phyloP scores from a whole-genome alignment of 2,329 filamentous ascomycete species.

The Teratosphaeria destructans region DNA sequence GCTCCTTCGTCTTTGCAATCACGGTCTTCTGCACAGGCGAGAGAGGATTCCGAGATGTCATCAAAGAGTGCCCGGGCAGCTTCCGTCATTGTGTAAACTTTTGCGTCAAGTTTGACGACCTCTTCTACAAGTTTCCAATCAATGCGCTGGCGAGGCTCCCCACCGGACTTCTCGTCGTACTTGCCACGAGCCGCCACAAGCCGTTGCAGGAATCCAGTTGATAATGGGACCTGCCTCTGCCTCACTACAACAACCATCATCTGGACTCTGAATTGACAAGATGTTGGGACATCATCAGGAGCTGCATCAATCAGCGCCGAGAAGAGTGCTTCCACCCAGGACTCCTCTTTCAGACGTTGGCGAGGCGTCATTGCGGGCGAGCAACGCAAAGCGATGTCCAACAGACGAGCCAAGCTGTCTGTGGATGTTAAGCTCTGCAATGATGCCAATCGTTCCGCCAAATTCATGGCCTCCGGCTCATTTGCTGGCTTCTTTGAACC shows the following conservation, averaged over 20 bases:
- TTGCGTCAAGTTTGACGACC: constrained; percentile 36
- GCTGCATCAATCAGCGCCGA: constrained; percentile 23
- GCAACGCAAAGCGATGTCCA: constrained; percentile 33
- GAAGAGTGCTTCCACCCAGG: constrained; percentile 36
- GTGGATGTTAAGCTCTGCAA: constrained; percentile 3
- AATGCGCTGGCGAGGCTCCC: neutral
- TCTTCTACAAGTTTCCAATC: constrained; percentile 35
- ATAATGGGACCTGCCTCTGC: constrained; percentile 7
- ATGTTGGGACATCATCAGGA: constrained; percentile 11
- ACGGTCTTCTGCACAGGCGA: neutral
- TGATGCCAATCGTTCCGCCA: neutral
- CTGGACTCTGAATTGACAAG: constrained; percentile 2
- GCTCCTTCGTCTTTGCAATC: neutral
- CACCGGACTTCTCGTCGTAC: neutral
- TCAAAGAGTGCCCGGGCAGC: constrained; percentile 1
- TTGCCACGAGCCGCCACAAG: constrained; percentile 8
- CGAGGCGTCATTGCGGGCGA: constrained; percentile 31
- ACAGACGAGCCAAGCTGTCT: constrained; percentile 17
- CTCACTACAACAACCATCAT: constrained; percentile 5
- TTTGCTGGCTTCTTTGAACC: neutral
- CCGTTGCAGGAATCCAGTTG: constrained; percentile 7
- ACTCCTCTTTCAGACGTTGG: constrained; percentile 29
- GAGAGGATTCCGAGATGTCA: neutral
- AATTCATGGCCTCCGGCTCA: neutral
- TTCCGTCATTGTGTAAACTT: constrained; percentile 22